A percentile compares a stretch with the other conserved stretches of the same genome.
Conservation (phyloP, 208 protist genomes). For the Acanthamoeba triangularis region DNA sequence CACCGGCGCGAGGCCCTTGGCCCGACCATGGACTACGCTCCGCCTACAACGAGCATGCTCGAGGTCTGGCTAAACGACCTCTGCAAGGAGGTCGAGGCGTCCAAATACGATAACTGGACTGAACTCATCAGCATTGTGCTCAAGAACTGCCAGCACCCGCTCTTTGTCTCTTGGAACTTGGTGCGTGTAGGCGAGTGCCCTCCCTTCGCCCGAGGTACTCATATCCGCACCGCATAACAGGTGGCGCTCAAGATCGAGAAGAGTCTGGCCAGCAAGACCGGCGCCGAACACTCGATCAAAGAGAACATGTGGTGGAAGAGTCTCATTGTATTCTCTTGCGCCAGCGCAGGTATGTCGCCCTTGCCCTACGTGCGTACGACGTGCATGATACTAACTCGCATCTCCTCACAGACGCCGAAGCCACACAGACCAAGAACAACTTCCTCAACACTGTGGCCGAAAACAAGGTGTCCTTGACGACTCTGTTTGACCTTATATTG, state of each 20-base stretch:
- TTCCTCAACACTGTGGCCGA: constrained; percentile 72
- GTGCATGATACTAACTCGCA: neutral
- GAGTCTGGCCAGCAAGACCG: neutral
- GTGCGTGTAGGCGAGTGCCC: neutral
- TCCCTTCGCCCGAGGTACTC: no score
- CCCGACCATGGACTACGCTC: neutral
- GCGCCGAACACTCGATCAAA: constrained; percentile 48
- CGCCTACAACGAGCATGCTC: neutral
- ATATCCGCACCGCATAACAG: neutral
- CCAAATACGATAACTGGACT: constrained; percentile 15
- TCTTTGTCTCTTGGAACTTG: constrained; percentile 71
- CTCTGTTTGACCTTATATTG: constrained; percentile 65
- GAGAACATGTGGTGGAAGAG: constrained; percentile 76
- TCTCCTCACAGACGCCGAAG: constrained; percentile 24
- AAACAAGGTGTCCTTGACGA: constrained; percentile 36
- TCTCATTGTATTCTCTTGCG: constrained; percentile 63
- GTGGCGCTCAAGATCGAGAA: constrained; percentile 69
- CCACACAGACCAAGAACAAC: constrained; percentile 53
- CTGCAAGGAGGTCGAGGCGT: constrained; percentile 47
- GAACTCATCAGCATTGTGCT: neutral
- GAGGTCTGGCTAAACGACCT: constrained; percentile 40
- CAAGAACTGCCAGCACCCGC: constrained; percentile 62
- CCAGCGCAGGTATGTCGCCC: constrained; percentile 18
- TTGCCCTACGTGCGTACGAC: neutral
- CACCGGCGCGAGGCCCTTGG: constrained; percentile 14